Conservation (phyloP, 768 basidiomycete species). For the Pisolithus orientalis region DNA sequence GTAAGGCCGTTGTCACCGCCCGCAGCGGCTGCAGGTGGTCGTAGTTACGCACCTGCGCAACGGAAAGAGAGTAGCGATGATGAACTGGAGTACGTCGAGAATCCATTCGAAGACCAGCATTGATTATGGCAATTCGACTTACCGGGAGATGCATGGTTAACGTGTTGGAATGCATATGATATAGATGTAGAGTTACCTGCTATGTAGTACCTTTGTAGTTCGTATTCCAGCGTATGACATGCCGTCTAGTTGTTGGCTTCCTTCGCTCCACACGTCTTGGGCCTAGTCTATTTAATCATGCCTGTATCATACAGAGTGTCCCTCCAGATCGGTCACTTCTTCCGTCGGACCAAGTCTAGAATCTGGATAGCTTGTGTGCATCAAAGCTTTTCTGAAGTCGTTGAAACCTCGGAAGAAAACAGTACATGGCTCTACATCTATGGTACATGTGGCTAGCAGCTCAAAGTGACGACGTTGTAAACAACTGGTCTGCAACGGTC, state of each 20-base stretch:
- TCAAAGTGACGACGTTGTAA: too few species aligned
- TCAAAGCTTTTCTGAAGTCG: too few species aligned
- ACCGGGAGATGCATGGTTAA: too few species aligned
- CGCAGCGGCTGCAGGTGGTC: not conserved
- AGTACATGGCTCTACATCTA: slow-evolving; percentile 3
- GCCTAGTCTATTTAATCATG: too few species aligned
- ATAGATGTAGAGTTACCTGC: not conserved
- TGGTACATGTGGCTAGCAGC: not conserved
- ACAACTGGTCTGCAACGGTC: too few species aligned
- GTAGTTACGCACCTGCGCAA: slow-evolving; percentile 5
- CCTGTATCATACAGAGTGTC: too few species aligned
- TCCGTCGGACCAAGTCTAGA: too few species aligned
- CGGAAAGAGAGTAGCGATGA: slow-evolving; percentile 35
- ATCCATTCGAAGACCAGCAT: slow-evolving; percentile 57
- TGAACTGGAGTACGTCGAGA: slow-evolving; percentile 69
- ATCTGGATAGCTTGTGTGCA: too few species aligned
- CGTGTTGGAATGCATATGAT: not conserved
- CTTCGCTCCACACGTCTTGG: too few species aligned
- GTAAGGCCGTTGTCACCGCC: slow-evolving; percentile 27
- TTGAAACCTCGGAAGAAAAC: not conserved
- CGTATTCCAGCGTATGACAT: not conserved
- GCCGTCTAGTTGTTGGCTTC: too few species aligned
- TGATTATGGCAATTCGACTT: not conserved
- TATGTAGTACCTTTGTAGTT: not conserved
- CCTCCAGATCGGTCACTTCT: too few species aligned